phyloP scores from a whole-genome alignment of 257 asterid species.

The Lithospermum erythrorhizon region DNA sequence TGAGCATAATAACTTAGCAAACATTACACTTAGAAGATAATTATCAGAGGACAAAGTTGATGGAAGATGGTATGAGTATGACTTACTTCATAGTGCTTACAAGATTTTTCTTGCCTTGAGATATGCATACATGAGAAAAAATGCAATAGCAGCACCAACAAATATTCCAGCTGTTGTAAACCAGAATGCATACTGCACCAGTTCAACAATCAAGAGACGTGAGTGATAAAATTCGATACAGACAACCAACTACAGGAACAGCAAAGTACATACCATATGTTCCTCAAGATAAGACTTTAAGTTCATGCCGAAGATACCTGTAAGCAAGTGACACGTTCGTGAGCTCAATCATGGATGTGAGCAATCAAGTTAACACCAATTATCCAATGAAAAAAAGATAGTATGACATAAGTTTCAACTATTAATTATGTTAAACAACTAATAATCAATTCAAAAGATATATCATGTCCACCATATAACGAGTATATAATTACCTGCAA shows the following conservation, averaged over 20 bases:
- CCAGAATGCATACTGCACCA: conserved; percentile 89
- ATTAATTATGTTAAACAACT: too few relatives aligned
- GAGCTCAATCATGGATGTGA: neutral
- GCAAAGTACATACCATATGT: conserved; percentile 42
- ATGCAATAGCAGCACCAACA: conserved; percentile 58
- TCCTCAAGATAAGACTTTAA: conserved; percentile 93
- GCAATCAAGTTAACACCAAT: too few relatives aligned
- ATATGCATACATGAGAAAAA: conserved; percentile 65
- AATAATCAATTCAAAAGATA: too few relatives aligned
- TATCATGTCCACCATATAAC: too few relatives aligned
- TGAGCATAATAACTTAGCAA: neutral
- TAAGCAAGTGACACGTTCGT: conserved; percentile 4
- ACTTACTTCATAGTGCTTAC: conserved; percentile 22
- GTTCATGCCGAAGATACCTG: conserved; percentile 99
- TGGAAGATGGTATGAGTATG: conserved; percentile 3
- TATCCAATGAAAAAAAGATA: too few relatives aligned
- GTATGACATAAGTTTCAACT: too few relatives aligned
- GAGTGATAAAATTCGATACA: conserved; percentile 5
- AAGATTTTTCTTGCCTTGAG: conserved; percentile 66
- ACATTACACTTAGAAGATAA: too few relatives aligned
- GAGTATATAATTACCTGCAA: conserved; percentile 54
- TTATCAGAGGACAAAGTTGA: neutral
- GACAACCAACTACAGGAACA: neutral
- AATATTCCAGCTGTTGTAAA: conserved; percentile 80
- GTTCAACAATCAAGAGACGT: conserved; percentile 8